These are phyloP conservation scores for Trametes maxima DNA, from an alignment of 768 basidiomycete genomes.

Conservation along the genomic window DNA sequence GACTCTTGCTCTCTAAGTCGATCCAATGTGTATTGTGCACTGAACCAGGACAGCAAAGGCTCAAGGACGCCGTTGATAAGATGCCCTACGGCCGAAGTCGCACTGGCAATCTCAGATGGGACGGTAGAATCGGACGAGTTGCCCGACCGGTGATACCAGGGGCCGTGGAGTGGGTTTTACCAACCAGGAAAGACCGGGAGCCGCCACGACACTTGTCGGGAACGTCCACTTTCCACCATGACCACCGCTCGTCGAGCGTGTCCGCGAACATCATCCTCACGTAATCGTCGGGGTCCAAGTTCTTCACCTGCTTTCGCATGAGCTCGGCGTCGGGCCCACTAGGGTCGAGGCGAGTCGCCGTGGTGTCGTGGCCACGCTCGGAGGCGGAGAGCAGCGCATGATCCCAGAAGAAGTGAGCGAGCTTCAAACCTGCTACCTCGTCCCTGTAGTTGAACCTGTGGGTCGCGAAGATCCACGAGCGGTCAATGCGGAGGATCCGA, in stretches of 20 bases:
- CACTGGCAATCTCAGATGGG: too few relatives aligned
- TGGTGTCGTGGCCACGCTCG: conserved; percentile 11
- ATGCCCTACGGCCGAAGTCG: too few relatives aligned
- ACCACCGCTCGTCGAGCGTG: not conserved
- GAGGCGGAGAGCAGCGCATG: not conserved
- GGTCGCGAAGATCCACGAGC: not conserved
- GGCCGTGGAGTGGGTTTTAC: conserved; percentile 1
- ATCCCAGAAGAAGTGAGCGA: conserved; percentile 6
- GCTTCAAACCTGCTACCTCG: not conserved
- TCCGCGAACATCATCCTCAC: not conserved
- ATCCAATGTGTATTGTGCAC: too few relatives aligned
- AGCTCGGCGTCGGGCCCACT: not conserved
- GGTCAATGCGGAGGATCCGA: conserved; percentile 1
- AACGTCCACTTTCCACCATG: conserved; percentile 6
- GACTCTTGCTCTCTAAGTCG: too few relatives aligned
- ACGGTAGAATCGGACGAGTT: not conserved
- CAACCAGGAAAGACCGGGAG: conserved; percentile 14
- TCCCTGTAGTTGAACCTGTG: conserved; percentile 4
- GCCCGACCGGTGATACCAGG: conserved; percentile 7
- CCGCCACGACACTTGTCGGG: not conserved
- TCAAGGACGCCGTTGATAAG: too few relatives aligned
- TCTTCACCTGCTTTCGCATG: not conserved
- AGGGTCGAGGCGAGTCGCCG: not conserved
- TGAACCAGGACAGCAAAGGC: too few relatives aligned
- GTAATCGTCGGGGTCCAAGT: not conserved